A percentile compares a stretch with the other conserved stretches of the same genome.
Evolutionary conservation across 225 moss, liverwort and hornwort genomes (phyloP).

Genomic region (Sphagnum tenellum): DNA sequence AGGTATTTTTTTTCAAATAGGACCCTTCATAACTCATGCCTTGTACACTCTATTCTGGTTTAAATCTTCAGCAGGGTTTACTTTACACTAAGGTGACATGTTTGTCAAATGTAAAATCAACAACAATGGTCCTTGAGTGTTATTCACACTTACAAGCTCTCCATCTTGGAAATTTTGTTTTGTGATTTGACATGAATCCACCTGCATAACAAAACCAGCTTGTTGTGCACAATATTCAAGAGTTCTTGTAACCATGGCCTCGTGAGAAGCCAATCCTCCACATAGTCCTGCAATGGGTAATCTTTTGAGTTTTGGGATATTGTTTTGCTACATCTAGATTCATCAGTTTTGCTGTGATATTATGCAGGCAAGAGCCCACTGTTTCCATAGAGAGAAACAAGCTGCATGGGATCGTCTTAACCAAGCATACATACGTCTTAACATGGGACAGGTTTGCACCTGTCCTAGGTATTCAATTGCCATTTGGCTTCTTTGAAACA

Average conservation of each 20-base stretch:
- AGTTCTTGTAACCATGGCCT: no score
- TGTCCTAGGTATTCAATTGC: background rate
- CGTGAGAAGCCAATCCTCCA: no score
- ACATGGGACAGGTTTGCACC: constrained; percentile 48
- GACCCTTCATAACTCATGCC: background rate
- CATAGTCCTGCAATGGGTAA: no score
- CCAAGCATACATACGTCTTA: constrained; percentile 47
- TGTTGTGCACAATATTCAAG: no score
- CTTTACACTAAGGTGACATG: background rate
- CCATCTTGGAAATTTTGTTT: no score
- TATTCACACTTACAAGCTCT: background rate
- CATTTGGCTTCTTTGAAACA: background rate
- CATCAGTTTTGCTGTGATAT: no score
- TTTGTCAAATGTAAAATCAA: background rate
- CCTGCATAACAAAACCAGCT: no score
- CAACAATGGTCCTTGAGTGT: background rate
- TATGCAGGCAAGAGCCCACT: constrained; percentile 45
- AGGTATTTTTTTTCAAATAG: constrained; percentile 22
- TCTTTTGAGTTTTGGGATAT: no score
- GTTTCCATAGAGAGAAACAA: constrained; percentile 52
- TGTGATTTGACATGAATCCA: no score
- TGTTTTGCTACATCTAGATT: no score
- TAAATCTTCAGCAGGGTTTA: no score
- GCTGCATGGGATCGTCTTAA: constrained; percentile 32
- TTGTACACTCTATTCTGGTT: background rate